These are phyloP conservation scores for Aureobasidium melanogenum DNA, from an alignment of 2,329 filamentous ascomycete genomes.

Conservation along the genomic window DNA sequence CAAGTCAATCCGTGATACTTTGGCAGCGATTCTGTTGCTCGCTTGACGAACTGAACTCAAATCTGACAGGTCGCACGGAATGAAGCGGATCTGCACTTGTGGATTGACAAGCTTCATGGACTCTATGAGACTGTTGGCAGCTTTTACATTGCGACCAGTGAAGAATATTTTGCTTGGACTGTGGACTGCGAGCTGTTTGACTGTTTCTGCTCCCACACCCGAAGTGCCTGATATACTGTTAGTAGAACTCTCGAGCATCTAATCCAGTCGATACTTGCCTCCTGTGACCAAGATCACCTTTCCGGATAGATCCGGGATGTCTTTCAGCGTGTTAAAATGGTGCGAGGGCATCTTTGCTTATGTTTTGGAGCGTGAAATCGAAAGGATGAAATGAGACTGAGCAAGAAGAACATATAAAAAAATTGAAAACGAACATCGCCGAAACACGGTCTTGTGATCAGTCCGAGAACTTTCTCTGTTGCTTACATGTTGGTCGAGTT, in stretches of 20 bases:
- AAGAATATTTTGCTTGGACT: slow-evolving; percentile 44
- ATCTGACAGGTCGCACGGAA: slow-evolving; percentile 43
- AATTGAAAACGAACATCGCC: too few species aligned
- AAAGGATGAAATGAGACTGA: neutral
- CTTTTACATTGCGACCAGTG: slow-evolving; percentile 39
- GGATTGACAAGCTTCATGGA: slow-evolving; percentile 26
- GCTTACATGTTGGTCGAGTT: neutral
- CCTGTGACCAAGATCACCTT: slow-evolving; percentile 23
- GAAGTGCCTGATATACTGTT: slow-evolving; percentile 29
- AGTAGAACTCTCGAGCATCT: neutral
- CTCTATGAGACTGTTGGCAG: slow-evolving; percentile 34
- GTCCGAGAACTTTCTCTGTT: neutral
- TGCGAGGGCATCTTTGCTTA: neutral
- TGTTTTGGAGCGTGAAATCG: neutral
- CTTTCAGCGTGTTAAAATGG: slow-evolving; percentile 18
- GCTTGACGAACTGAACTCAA: slow-evolving; percentile 40
- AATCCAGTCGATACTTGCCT: neutral
- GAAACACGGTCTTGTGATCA: neutral
- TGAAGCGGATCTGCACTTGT: slow-evolving; percentile 32
- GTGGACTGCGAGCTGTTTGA: slow-evolving; percentile 36
- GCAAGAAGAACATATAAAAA: neutral
- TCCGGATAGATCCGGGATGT: slow-evolving; percentile 21
- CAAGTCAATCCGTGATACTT: slow-evolving; percentile 12
- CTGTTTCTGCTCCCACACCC: slow-evolving; percentile 39
- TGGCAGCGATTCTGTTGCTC: slow-evolving; percentile 32